These are phyloP conservation scores for Umbelopsis sp. DNA, from an alignment of 192 early-diverging fungal genomes.

Conservation along the genomic window DNA sequence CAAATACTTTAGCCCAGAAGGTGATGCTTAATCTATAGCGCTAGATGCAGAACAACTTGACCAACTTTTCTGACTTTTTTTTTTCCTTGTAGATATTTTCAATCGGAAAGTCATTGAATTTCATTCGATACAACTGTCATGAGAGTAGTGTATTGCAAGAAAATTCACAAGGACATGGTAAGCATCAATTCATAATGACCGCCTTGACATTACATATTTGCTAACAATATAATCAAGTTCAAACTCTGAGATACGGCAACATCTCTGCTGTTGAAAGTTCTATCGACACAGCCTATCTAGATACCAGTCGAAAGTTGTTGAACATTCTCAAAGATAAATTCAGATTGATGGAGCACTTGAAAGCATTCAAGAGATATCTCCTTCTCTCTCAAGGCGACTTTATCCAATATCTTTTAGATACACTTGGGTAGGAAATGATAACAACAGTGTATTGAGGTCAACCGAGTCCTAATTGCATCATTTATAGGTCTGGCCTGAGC, in stretches of 20 bases:
- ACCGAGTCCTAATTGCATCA: neutral
- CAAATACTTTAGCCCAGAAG: constrained; percentile 75
- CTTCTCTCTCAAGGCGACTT: constrained; percentile 95
- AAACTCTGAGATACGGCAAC: constrained; percentile 67
- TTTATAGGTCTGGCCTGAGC: constrained; percentile 49
- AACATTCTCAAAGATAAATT: constrained; percentile 77
- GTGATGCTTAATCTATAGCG: constrained; percentile 27
- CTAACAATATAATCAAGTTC: neutral
- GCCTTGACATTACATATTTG: neutral
- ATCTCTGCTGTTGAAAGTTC: constrained; percentile 69
- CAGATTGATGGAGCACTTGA: constrained; percentile 82
- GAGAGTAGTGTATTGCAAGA: constrained; percentile 48
- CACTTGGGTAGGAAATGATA: constrained; percentile 61
- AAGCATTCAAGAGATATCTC: constrained; percentile 86
- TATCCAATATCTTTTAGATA: constrained; percentile 86
- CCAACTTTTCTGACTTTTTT: neutral
- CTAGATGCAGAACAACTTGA: neutral
- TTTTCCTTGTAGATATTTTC: constrained; percentile 63
- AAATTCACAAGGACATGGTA: constrained; percentile 23
- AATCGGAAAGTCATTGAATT: constrained; percentile 90
- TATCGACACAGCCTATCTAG: constrained; percentile 70
- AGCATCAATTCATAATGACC: neutral
- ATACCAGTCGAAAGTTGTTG: constrained; percentile 78
- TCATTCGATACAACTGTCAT: constrained; percentile 65
- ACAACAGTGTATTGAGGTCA: no score